phyloP scores from a whole-genome alignment of 148 eudicot species.

The Silene latifolia region DNA sequence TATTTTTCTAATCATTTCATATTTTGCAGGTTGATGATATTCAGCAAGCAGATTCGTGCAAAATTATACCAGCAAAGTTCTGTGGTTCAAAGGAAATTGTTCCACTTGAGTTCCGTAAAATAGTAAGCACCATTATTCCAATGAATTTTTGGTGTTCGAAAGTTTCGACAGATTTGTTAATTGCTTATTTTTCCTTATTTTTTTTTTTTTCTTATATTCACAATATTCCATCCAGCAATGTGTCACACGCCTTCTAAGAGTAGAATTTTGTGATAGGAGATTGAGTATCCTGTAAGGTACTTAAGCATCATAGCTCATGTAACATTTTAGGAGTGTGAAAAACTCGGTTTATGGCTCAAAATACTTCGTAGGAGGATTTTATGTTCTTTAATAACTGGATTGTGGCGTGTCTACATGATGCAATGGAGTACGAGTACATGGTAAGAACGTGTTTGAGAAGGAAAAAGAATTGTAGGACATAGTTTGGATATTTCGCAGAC shows the following conservation, averaged over 20 bases:
- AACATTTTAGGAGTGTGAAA: neutral
- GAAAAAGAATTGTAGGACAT: neutral
- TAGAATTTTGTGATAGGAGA: neutral
- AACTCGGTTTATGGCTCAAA: too few species aligned
- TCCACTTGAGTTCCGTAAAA: constrained; percentile 62
- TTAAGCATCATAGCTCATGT: neutral
- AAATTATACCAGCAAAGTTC: constrained; percentile 84
- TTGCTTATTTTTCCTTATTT: neutral
- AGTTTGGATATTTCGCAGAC: neutral
- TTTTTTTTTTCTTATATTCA: neutral
- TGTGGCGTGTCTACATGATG: neutral
- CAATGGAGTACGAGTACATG: neutral
- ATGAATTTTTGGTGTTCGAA: neutral
- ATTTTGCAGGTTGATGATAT: constrained; percentile 67
- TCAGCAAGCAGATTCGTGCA: constrained; percentile 74
- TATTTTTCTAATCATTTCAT: constrained; percentile 4
- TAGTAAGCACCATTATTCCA: constrained; percentile 24
- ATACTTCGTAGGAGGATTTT: too few species aligned
- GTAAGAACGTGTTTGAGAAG: neutral
- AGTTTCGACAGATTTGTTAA: neutral
- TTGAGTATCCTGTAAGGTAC: neutral
- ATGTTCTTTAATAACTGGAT: too few species aligned
- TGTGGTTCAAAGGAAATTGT: constrained; percentile 89
- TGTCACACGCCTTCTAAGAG: neutral
- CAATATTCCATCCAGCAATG: neutral